phyloP scores from a whole-genome alignment of 2,329 filamentous ascomycete genomes.

The Chaetomiaceae sp. region DNA sequence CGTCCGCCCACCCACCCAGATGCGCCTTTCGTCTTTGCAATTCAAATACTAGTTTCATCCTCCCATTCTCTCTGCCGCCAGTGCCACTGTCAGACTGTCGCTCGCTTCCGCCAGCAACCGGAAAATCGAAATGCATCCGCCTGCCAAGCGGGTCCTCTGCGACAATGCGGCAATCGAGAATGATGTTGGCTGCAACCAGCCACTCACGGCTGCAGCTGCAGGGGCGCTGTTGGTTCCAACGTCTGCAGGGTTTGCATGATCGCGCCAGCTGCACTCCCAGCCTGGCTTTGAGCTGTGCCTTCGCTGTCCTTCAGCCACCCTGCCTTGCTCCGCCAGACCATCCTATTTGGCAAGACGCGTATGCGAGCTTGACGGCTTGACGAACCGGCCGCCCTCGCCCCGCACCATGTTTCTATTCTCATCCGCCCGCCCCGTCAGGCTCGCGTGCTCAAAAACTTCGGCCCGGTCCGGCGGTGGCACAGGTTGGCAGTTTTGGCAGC shows the following conservation, averaged over 20 bases:
- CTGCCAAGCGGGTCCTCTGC: no score
- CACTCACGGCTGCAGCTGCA: conserved; percentile 8
- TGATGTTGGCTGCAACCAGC: not conserved
- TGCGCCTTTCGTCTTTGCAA: no score
- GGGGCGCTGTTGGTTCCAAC: conserved; percentile 12
- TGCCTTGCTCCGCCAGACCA: not conserved
- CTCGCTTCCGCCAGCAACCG: no score
- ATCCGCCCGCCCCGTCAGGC: not conserved
- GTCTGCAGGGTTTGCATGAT: conserved; percentile 7
- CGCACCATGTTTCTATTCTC: conserved; percentile 5
- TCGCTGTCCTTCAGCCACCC: not conserved
- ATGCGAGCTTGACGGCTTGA: not conserved
- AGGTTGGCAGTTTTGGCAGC: no score
- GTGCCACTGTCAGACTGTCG: no score
- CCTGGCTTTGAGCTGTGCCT: no score
- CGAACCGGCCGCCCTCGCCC: not conserved
- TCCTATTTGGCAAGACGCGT: not conserved
- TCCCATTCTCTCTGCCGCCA: no score
- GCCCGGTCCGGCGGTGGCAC: not conserved
- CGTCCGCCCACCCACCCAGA: no score
- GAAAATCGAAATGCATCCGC: no score
- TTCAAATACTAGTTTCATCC: no score
- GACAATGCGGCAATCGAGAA: no score
- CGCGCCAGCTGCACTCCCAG: no score
- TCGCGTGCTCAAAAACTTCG: not conserved